These are phyloP conservation scores for Microdochium paspali DNA, from an alignment of 2,329 filamentous ascomycete genomes.

Conservation along the genomic window DNA sequence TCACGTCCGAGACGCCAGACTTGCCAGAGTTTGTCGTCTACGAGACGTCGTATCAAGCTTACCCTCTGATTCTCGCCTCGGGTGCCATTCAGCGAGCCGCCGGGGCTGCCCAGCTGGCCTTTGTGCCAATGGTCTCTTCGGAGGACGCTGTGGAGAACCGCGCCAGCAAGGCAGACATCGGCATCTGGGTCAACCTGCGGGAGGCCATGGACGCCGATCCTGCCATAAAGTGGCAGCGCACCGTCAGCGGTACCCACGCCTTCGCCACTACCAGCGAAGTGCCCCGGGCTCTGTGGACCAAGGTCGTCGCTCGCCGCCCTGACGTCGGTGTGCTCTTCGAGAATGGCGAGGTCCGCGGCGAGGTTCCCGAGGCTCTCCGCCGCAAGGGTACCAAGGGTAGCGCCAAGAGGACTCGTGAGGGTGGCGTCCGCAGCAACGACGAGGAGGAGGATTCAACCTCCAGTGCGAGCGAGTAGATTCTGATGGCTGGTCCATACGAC, in stretches of 20 bases:
- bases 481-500: no score
- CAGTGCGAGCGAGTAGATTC: conserved; percentile 17
- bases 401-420: conserved; percentile 24
- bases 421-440: conserved; percentile 18
- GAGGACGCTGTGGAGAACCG: conserved; percentile 14
- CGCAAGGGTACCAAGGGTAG: conserved; percentile 31
- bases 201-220: conserved; percentile 21
- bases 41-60: conserved; percentile 33
- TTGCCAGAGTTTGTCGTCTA: conserved; percentile 32
- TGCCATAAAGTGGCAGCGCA: conserved; percentile 25
- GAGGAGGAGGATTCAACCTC: conserved; percentile 5
- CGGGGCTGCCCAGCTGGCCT: conserved; percentile 22
- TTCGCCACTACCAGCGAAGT: conserved; percentile 22
- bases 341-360: conserved; percentile 30
- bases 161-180: conserved; percentile 26
- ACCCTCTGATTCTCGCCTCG: conserved; percentile 29
- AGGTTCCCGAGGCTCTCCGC: conserved; percentile 28
- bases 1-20: conserved; percentile 19
- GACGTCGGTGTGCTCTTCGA: conserved; percentile 33
- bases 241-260: conserved; percentile 21
- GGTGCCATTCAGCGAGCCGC: conserved; percentile 30
- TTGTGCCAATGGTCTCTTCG: conserved; percentile 16
- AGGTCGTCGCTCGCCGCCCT: conserved; percentile 27
- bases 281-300: conserved; percentile 27
- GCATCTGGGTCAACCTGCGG: conserved; percentile 29